Conservation (phyloP, 257 asterid genomes). For the Fraxinus pennsylvanica region DNA sequence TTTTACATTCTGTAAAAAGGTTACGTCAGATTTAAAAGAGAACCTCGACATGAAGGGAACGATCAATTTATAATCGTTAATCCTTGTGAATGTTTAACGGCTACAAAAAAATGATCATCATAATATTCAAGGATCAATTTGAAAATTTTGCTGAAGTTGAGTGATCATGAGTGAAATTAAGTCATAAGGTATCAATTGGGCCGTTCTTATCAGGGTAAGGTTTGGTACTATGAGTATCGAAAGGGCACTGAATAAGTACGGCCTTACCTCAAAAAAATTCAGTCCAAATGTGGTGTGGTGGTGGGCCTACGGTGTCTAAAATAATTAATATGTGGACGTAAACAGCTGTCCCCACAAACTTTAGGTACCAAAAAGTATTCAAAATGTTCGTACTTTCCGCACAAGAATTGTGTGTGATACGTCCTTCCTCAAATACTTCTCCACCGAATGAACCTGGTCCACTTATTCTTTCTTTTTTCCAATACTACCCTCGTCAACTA, state of each 20-base stretch:
- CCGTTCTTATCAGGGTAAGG: slow-evolving; percentile 66
- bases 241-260: slow-evolving; percentile 65
- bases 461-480: slow-evolving; percentile 32
- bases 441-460: slow-evolving; percentile 63
- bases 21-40: no score
- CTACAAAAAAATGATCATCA: no score
- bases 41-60: no score
- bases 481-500: slow-evolving; percentile 44
- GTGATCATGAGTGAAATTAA: no score
- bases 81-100: no score
- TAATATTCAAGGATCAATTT: no score
- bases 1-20: no score
- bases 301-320: background rate
- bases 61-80: no score
- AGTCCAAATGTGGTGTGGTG: background rate
- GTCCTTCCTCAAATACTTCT: slow-evolving; percentile 88
- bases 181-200: slow-evolving; percentile 1
- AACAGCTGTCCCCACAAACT: background rate
- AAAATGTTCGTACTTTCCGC: slow-evolving; percentile 63
- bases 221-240: slow-evolving; percentile 9
- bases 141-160: no score
- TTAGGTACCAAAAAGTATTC: background rate
- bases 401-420: slow-evolving; percentile 31
- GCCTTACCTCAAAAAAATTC: slow-evolving; percentile 34
- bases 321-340: background rate